Percentiles rank a stretch among this genome's conserved stretches.
Evolutionary conservation across 2,329 filamentous ascomycete species (phyloP).

Genomic region (Esteya vermicola): DNA sequence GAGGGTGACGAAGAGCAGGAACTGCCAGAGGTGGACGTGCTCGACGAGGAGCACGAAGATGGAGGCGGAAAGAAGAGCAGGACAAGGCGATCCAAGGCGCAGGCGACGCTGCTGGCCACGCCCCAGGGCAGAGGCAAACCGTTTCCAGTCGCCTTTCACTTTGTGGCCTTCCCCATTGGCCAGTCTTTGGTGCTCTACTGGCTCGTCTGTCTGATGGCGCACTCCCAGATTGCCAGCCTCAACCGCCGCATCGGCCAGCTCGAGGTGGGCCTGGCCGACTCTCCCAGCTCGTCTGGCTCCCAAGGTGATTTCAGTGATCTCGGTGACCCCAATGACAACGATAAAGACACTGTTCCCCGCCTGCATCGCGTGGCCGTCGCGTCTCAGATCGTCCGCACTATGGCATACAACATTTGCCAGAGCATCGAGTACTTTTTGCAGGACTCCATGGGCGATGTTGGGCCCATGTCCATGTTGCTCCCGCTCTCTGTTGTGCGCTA

Average conservation of each 20-base stretch:
- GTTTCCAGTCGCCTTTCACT: slow-evolving; percentile 12
- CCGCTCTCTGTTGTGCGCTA: slow-evolving; percentile 6
- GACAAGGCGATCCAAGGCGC: too few species aligned
- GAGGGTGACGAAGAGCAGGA: too few species aligned
- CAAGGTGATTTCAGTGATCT: too few species aligned
- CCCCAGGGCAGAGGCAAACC: slow-evolving; percentile 2
- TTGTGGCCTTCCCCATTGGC: slow-evolving; percentile 11
- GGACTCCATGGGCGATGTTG: slow-evolving; percentile 9
- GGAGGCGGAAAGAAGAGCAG: too few species aligned
- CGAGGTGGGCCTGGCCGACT: neutral
- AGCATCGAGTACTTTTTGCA: slow-evolving; percentile 12
- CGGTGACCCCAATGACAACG: too few species aligned
- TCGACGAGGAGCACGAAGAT: too few species aligned
- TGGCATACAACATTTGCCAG: slow-evolving; percentile 12
- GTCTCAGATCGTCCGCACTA: neutral
- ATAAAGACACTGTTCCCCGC: too few species aligned
- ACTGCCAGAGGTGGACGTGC: too few species aligned
- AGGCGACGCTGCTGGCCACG: too few species aligned
- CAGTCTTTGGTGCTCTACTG: slow-evolving; percentile 11
- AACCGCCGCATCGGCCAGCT: neutral
- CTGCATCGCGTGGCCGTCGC: slow-evolving; percentile 6
- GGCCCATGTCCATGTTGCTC: slow-evolving; percentile 7
- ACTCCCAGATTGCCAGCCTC: slow-evolving; percentile 6
- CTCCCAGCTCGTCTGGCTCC: too few species aligned
- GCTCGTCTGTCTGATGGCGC: slow-evolving; percentile 7